A percentile compares a stretch with the other conserved stretches of the same genome.
Conservation (phyloP, 495 filamentous ascomycete species). For the Talaromyces wortmannii region DNA sequence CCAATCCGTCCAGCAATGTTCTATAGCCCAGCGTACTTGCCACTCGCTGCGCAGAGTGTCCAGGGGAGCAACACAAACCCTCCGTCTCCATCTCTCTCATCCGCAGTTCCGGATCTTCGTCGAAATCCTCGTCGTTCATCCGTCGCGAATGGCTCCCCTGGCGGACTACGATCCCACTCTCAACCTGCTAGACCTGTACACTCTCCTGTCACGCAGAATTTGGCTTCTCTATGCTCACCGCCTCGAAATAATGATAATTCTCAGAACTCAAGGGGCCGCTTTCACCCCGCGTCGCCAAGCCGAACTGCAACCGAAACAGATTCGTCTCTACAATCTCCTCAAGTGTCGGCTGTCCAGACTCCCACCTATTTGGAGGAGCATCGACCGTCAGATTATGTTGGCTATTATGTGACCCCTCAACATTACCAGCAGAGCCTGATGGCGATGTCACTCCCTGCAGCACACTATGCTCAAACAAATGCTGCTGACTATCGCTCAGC, state of each 20-base stretch:
- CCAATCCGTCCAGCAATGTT: constrained; percentile 38
- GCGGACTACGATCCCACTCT: constrained; percentile 53
- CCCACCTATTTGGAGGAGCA: constrained; percentile 39
- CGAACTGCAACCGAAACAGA: constrained; percentile 35
- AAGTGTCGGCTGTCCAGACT: constrained; percentile 28
- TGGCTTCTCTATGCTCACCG: constrained; percentile 31
- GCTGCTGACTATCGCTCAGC: constrained; percentile 32
- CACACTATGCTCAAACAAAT: constrained; percentile 25
- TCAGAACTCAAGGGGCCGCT: constrained; percentile 23
- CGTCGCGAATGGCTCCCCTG: constrained; percentile 43
- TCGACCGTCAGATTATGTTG: constrained; percentile 53
- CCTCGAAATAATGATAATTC: constrained; percentile 26
- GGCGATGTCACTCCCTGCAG: constrained; percentile 36
- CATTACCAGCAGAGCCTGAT: constrained; percentile 37
- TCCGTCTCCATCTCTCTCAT: constrained; percentile 52
- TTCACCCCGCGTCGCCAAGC: constrained; percentile 26
- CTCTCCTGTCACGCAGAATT: constrained; percentile 28
- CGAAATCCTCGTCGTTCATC: constrained; percentile 52
- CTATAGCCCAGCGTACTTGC: constrained; percentile 42
- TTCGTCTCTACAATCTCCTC: constrained; percentile 31
- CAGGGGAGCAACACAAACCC: constrained; percentile 53
- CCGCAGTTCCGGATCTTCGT: constrained; percentile 47
- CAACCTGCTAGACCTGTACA: constrained; percentile 54
- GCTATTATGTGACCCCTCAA: constrained; percentile 56
- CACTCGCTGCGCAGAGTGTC: constrained; percentile 29